phyloP scores from a whole-genome alignment of 1,139 yeast species.

The Debaryomyces robertsiae region DNA sequence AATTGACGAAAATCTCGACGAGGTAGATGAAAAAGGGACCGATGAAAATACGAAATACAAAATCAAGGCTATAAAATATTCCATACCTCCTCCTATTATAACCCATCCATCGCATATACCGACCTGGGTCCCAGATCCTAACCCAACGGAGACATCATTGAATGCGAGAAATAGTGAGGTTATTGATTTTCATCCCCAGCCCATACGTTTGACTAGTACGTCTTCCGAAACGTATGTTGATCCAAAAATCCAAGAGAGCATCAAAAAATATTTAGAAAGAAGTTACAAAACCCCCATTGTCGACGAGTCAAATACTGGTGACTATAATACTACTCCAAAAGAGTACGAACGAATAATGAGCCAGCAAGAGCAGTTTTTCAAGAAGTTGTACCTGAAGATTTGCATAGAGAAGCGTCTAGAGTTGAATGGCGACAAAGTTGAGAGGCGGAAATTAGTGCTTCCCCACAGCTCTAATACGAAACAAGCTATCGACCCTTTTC shows the following conservation, averaged over 20 bases:
- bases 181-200: slow-evolving; percentile 33
- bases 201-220: slow-evolving; percentile 28
- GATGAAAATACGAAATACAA: slow-evolving; percentile 28
- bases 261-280: slow-evolving; percentile 55
- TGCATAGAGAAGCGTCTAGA: slow-evolving; percentile 40
- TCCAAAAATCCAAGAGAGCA: slow-evolving; percentile 39
- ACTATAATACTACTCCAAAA: slow-evolving; percentile 35
- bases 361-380: slow-evolving; percentile 36
- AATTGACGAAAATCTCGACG: slow-evolving; percentile 12
- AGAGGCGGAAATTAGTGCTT: slow-evolving; percentile 45
- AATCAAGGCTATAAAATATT: slow-evolving; percentile 46
- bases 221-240: slow-evolving; percentile 23
- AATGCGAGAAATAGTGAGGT: slow-evolving; percentile 46
- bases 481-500: slow-evolving; percentile 44
- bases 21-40: slow-evolving; percentile 17
- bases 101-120: slow-evolving; percentile 79
- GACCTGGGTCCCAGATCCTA: slow-evolving; percentile 59
- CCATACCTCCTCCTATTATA: slow-evolving; percentile 60
- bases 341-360: slow-evolving; percentile 35
- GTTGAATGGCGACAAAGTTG: slow-evolving; percentile 47
- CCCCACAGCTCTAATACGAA: slow-evolving; percentile 47
- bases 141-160: slow-evolving; percentile 40
- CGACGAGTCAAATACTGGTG: slow-evolving; percentile 40
- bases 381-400: slow-evolving; percentile 34
- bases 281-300: slow-evolving; percentile 48